Evolutionary conservation across 768 basidiomycete genomes (phyloP).

Genomic region (Agrocybe chaxingu): DNA sequence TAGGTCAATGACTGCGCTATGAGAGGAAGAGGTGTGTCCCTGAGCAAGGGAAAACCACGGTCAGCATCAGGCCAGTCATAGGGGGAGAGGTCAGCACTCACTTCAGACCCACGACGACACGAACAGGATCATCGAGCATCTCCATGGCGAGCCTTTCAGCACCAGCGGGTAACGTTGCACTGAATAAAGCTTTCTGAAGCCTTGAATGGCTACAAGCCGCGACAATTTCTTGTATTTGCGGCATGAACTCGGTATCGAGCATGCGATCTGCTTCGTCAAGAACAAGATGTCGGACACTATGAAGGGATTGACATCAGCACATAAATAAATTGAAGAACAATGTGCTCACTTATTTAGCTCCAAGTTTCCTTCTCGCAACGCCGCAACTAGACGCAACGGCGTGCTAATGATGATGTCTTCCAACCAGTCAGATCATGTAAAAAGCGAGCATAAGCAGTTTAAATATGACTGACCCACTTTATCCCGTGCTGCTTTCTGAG

Average conservation of each 20-base stretch:
- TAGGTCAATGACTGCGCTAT: conserved; percentile 88
- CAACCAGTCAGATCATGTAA: conserved; percentile 4
- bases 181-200: conserved; percentile 87
- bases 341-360: conserved; percentile 67
- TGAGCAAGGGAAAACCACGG: conserved; percentile 24
- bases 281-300: conserved; percentile 80
- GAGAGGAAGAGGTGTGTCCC: conserved; percentile 92
- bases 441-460: not conserved
- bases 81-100: conserved; percentile 34
- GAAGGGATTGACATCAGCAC: conserved; percentile 2
- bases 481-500: conserved; percentile 66
- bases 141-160: conserved; percentile 85
- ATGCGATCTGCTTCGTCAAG: conserved; percentile 93
- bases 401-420: conserved; percentile 91
- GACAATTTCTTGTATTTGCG: conserved; percentile 86
- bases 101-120: conserved; percentile 97
- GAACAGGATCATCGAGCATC: conserved; percentile 81
- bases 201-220: conserved; percentile 65
- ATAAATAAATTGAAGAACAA: not conserved
- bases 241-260: conserved; percentile 83
- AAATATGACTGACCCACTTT: conserved; percentile 64
- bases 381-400: conserved; percentile 82
- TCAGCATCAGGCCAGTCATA: not conserved
- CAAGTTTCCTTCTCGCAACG: conserved; percentile 65
- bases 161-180: conserved; percentile 88